Conservation (phyloP, 2,329 filamentous ascomycete genomes). For the Periconia sp. region DNA sequence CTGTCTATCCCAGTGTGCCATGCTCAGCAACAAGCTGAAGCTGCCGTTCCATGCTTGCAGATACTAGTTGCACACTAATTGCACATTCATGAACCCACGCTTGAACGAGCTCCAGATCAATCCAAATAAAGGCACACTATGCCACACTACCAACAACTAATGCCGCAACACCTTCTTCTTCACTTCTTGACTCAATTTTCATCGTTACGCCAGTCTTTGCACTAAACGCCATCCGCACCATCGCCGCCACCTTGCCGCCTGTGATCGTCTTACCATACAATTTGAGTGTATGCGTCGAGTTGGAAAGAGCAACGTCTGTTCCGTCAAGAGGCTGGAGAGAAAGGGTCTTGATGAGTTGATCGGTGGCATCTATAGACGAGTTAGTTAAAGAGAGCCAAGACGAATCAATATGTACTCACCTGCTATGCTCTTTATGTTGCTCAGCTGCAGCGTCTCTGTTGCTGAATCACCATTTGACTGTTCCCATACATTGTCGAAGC, state of each 20-base stretch:
- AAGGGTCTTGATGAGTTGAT: conserved; percentile 83
- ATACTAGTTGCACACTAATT: no score
- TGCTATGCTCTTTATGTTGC: conserved; percentile 87
- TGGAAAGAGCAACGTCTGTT: conserved; percentile 86
- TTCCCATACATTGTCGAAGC: conserved; percentile 96
- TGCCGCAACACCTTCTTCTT: conserved; percentile 88
- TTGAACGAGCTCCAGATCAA: no score
- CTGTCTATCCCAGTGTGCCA: no score
- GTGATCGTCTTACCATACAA: conserved; percentile 93
- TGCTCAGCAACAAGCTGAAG: no score
- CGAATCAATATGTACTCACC: conserved; percentile 62
- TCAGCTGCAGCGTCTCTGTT: conserved; percentile 87
- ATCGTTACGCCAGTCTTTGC: conserved; percentile 93
- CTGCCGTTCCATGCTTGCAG: no score
- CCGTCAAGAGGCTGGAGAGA: conserved; percentile 94
- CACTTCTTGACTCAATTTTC: conserved; percentile 89
- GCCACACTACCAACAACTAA: conserved; percentile 85
- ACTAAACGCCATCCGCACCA: conserved; percentile 91
- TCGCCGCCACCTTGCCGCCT: conserved; percentile 86
- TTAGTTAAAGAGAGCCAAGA: conserved; percentile 18
- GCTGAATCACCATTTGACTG: conserved; percentile 89
- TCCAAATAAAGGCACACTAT: conserved; percentile 55
- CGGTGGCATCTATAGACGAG: conserved; percentile 75
- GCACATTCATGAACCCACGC: no score
- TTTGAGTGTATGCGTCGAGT: conserved; percentile 92